Percentiles rank a stretch among this genome's conserved stretches.
Evolutionary conservation across 306 rosid genomes (phyloP).

Genomic region (Ceratonia siliqua): DNA sequence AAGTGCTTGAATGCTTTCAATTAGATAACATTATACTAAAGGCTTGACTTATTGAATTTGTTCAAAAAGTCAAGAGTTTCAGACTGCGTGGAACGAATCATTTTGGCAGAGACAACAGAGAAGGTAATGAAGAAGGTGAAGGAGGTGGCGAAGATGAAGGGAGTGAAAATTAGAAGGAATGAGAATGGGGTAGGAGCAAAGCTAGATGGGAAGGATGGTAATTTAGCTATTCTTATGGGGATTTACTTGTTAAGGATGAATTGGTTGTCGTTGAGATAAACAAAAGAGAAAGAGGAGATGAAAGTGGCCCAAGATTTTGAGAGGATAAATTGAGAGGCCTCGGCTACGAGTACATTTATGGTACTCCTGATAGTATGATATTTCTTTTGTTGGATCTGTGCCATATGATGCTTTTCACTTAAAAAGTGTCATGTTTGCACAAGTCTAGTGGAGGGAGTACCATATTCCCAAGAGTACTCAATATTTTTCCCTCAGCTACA

Average conservation of each 20-base stretch:
- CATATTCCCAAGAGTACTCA: too few species aligned
- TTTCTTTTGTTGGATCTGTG: too few species aligned
- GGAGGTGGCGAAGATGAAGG: slow-evolving; percentile 39
- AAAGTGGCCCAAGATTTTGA: slow-evolving; percentile 41
- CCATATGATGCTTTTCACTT: too few species aligned
- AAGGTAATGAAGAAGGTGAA: slow-evolving; percentile 36
- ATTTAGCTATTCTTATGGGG: slow-evolving; percentile 22
- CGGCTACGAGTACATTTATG: too few species aligned
- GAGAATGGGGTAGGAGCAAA: slow-evolving; percentile 40
- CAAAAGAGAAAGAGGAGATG: slow-evolving; percentile 31
- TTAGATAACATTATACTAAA: slow-evolving; percentile 57
- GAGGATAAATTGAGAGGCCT: slow-evolving; percentile 49
- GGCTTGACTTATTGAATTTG: slow-evolving; percentile 58
- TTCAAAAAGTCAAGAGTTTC: slow-evolving; percentile 35
- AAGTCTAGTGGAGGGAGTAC: too few species aligned
- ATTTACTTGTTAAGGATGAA: slow-evolving; percentile 53
- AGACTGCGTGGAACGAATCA: slow-evolving; percentile 48
- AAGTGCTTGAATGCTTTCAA: slow-evolving; percentile 64
- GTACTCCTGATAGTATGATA: too few species aligned
- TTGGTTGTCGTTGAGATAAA: slow-evolving; percentile 55
- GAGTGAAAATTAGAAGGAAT: slow-evolving; percentile 36
- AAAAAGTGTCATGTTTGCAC: too few species aligned
- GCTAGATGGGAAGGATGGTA: slow-evolving; percentile 54
- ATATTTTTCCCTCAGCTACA: too few species aligned
- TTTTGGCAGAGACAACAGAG: slow-evolving; percentile 49